Conservation (phyloP, 2,329 filamentous ascomycete genomes). For the Cytospora chrysosperma region DNA sequence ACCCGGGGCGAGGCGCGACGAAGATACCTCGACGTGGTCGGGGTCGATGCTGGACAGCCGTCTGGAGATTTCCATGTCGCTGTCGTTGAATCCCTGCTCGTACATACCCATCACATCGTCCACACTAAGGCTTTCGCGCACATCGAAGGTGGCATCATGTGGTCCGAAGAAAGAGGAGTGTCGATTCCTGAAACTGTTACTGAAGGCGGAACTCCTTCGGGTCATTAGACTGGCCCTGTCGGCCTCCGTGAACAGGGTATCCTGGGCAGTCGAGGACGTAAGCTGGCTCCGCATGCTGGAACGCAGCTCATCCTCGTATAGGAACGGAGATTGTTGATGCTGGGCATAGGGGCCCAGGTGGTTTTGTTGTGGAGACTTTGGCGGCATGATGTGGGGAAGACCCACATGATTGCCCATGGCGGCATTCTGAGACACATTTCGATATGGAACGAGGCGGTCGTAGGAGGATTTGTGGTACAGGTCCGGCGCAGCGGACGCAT, state of each 20-base stretch:
- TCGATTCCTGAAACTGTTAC: constrained; percentile 28
- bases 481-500: constrained; percentile 15
- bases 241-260: constrained; percentile 52
- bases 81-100: constrained; percentile 60
- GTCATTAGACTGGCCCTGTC: constrained; percentile 81
- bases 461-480: constrained; percentile 21
- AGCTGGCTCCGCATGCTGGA: constrained; percentile 58
- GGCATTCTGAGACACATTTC: constrained; percentile 24
- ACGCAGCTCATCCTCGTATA: constrained; percentile 51
- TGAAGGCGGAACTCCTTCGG: constrained; percentile 70
- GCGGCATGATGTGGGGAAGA: constrained; percentile 22
- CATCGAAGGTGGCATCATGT: constrained; percentile 17
- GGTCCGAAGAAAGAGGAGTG: constrained; percentile 25
- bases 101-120: constrained; percentile 72
- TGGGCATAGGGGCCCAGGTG: constrained; percentile 22
- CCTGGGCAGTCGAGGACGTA: constrained; percentile 56
- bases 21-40: constrained; percentile 8
- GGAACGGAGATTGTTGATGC: constrained; percentile 41
- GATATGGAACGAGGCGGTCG: constrained; percentile 18
- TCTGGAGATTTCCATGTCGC: constrained; percentile 44
- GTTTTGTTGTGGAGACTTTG: constrained; percentile 21
- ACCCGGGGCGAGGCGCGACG: constrained; percentile 14
- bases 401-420: constrained; percentile 22
- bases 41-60: constrained; percentile 23
- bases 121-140: constrained; percentile 55